Base-by-base conservation (phyloP, 352 stramenopile species). In the Blastocystis sp. region DNA sequence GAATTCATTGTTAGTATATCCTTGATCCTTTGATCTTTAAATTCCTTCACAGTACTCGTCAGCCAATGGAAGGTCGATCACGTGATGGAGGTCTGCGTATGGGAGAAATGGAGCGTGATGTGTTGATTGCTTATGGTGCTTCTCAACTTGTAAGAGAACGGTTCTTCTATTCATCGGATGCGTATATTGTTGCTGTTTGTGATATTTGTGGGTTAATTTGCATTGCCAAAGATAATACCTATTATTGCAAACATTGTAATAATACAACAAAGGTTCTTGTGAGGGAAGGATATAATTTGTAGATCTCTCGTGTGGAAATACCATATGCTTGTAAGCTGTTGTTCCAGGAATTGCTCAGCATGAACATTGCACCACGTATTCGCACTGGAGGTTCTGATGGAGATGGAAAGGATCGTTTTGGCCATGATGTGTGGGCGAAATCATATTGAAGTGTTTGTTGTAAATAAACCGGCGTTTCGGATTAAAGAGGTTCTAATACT, bases 61-160 rank as follows among this genome's bases (percentile, higher is more conserved):
- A 99, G 91, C 97, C 97, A 52, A 94, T 99, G 90, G 96, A 99
- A 89, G 97, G 97, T 90, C 93, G 97, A 90, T 94, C 94, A 49
- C 92, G 95, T 78, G 96, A 98, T 90, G 97, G 97, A 91, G 97
- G 97, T 88, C 90, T 99, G 88, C 95, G 97, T 71, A 98, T 99
- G 95, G 97, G 97, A 85, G 97, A 99, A 89, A 99, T 99, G 97
- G 97, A 99, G 92, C 96, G 97, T 89, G 97, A 99, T 93, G 99
- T 96, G 90, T 90, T 99, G 71, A 98, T 99, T 88, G 97, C 95
- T 6, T 96, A 99, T 91, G 97, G 97, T 46, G 97, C 95, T 73
- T 95, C 96, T 21, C 98, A 98, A 90, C 98, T 99, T 91, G 93
- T 99, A 88, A 95, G 97, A 87, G 97, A 99, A 91, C 93, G 97